Base-by-base conservation (phyloP, 2,329 filamentous ascomycete genomes). In the Alternaria sp. region DNA sequence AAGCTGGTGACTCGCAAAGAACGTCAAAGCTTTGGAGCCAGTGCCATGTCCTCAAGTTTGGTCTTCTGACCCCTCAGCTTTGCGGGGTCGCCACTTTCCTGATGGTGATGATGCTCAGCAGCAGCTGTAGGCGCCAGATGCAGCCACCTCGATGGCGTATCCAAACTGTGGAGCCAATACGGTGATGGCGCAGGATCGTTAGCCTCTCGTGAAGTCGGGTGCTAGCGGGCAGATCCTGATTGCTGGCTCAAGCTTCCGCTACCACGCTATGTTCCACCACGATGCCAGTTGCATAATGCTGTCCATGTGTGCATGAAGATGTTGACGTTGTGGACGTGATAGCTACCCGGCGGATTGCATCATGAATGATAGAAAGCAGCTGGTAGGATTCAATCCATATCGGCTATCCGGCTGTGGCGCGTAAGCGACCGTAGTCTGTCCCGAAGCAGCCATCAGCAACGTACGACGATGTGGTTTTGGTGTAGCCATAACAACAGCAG, bases 341-440 rank as follows among this genome's bases (percentile, higher is more conserved):
- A 17, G 19, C 17, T 28, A 32, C 13, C 25, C n/a, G 30, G 47
- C 26, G 26, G 3, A 51, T 15, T 51, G 47, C 47, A 51, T 51
- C 47, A 30, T 51, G 47, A 32, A 19, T 28, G 28, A 51, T 30
- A 30, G 26, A 51, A 30, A 32, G 26, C 47, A 51, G n/a, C 19
- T 19, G 47, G 17, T 15, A 17, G n/a, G n/a, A 30, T 10, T 21
- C 6, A 15, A 51, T 19, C 12, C 26, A 17, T 23, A 51, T 17
- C n/a, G 46, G 56, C 23, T 9, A 51, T 43, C 21, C 56, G 56
- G 56, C 47, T 58, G 56, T 58, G 47, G 56, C 47, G 56, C 17
- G 45, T 43, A 28, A 58, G 56, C 56, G 46, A 44, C 32, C 46
- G n/a, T 51, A 25, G 32, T 19, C 17, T 50, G 46, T 23, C 40